Conservation (phyloP, 75 land plant species). For the Pinus taeda region DNA sequence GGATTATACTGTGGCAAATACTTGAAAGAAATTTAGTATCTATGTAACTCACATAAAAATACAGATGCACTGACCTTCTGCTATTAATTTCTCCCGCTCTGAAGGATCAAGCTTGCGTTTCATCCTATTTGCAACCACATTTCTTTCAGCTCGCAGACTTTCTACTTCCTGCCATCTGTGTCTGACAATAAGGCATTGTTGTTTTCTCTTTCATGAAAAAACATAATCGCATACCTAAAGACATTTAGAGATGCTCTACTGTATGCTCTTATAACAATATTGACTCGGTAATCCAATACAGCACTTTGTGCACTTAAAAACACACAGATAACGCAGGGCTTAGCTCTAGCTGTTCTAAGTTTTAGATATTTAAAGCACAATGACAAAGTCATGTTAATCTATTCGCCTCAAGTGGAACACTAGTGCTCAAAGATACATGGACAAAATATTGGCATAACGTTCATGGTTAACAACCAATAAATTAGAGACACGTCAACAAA, state of each 20-base stretch:
- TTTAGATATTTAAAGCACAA: neutral
- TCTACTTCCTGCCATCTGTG: conserved; percentile 89
- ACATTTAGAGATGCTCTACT: neutral
- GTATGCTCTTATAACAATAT: neutral
- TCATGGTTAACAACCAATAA: neutral
- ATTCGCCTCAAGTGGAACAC: neutral
- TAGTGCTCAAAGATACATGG: neutral
- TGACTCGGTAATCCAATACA: neutral
- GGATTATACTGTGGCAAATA: neutral
- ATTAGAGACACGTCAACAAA: neutral
- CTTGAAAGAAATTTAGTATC: neutral
- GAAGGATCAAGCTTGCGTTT: conserved; percentile 85
- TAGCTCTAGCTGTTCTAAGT: neutral
- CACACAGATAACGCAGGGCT: neutral
- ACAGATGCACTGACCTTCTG: conserved; percentile 55
- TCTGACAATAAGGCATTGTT: conserved; percentile 34
- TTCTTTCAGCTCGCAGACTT: conserved; percentile 75
- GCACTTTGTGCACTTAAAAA: neutral
- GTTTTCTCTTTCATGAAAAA: neutral
- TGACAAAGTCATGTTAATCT: neutral
- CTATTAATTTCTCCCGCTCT: conserved; percentile 70
- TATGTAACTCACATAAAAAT: neutral
- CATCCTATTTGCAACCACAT: conserved; percentile 88
- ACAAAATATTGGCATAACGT: neutral
- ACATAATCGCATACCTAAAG: neutral